Evolutionary conservation across 805 yeast genomes (phyloP), one percentile per base, ranked within the genome.

Genomic region (baker's yeast (Saccharomyces cerevisiae)): DNA sequence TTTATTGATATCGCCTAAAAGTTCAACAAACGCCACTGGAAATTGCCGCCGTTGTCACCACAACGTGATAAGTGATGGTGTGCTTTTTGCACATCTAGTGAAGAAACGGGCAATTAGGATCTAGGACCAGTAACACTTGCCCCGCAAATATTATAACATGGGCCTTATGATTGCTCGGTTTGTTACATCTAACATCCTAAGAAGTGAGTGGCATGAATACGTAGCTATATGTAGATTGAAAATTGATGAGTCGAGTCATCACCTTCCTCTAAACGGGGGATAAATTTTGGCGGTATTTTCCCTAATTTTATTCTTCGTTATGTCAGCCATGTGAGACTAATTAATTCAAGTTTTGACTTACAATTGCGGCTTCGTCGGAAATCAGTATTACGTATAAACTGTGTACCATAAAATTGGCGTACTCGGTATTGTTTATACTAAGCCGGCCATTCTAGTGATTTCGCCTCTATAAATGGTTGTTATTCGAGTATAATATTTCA

Each of bases 41-140:
- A 47, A 47, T 53, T 55, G 43, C 43, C 54, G 58, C 58, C 58
- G 58, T 56, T 49, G 48, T 51, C 52, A 56, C 41, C 56, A 41
- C 48, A 32, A 21, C 52, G 52, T 29, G 41, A 24, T 30, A 31
- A 48, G 31, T 50, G 46, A 32, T n/a, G 41, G 29, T 46, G 13
- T 36, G 3, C 9, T 13, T 36, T 36, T 17, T n/a, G 41, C 22
- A 17, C 11, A 36, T 36, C 6, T 11, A 10, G 4, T n/a, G 4
- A 17, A 32, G 14, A 10, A 17, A 17, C 43, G 1, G 8, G 13
- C 22, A 17, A 17, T n/a, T 17, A 6, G 22, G 24, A 17, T n/a
- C 22, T 4, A n/a, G 21, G n/a, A 6, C 8, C 41, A 32, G 1
- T 17, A 8, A 6, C 24, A n/a, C 3, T 8, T 9, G 10, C 21